These are phyloP conservation scores for Ophiostoma australiae DNA, from an alignment of 2,329 filamentous ascomycete species.

Conservation along the genomic window DNA sequence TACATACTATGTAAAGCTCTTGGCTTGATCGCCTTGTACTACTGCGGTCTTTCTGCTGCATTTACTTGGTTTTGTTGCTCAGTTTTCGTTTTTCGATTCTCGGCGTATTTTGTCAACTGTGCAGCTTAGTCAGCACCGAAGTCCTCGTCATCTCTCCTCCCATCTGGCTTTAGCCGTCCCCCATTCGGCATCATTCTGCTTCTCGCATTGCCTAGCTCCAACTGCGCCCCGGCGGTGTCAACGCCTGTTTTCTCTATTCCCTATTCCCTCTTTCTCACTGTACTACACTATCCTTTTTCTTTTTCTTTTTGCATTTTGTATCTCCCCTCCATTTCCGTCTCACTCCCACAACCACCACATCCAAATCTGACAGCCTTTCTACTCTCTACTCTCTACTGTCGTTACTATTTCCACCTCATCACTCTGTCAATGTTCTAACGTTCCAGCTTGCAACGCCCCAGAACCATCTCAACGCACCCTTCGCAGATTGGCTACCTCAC, in stretches of 20 bases:
- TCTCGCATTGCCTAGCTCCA: background rate
- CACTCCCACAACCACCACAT: background rate
- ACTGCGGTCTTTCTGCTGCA: background rate
- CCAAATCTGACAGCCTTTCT: background rate
- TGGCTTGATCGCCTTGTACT: constrained; percentile 1
- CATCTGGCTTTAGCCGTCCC: background rate
- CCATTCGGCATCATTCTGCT: constrained; percentile 6
- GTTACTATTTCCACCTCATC: background rate
- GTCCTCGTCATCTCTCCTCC: background rate
- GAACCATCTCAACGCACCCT: constrained; percentile 50
- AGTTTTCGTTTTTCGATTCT: background rate
- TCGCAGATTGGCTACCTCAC: constrained; percentile 65
- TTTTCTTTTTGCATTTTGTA: background rate
- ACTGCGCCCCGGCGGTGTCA: background rate
- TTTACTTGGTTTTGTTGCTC: background rate
- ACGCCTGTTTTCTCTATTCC: background rate
- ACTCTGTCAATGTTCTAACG: background rate
- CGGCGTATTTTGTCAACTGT: background rate
- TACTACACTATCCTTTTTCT: background rate
- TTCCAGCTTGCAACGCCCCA: background rate
- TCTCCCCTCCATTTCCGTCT: background rate
- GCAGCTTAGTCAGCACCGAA: background rate
- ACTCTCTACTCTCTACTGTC: background rate
- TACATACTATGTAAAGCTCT: background rate
- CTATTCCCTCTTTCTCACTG: background rate